A percentile compares a stretch with the other conserved stretches of the same genome.
phyloP scores from a whole-genome alignment of 192 early-diverging fungal species.

The Anaeromyces robustus region DNA sequence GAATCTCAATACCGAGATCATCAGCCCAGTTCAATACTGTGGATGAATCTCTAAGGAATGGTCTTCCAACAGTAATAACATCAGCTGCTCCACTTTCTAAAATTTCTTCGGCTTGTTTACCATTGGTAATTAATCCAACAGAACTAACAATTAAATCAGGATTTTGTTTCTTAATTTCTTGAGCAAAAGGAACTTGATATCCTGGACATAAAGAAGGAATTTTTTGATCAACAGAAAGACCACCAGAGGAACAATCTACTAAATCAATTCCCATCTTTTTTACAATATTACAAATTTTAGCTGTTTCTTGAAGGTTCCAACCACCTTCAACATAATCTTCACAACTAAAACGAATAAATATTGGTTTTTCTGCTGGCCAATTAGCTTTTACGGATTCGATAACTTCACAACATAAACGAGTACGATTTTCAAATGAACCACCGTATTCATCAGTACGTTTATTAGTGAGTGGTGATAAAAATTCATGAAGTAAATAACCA shows the following conservation, averaged over 20 bases:
- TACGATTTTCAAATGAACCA: constrained; percentile 77
- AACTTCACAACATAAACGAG: constrained; percentile 59
- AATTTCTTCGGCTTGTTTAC: constrained; percentile 53
- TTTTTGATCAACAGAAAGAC: constrained; percentile 29
- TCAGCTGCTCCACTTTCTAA: constrained; percentile 50
- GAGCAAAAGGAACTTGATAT: neutral
- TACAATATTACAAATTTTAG: constrained; percentile 38
- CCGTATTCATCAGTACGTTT: constrained; percentile 81
- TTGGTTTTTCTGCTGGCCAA: constrained; percentile 65
- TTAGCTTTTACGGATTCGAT: constrained; percentile 22
- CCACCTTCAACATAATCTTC: constrained; percentile 52
- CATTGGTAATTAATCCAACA: constrained; percentile 55
- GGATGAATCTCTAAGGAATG: constrained; percentile 49
- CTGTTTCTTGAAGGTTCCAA: constrained; percentile 51
- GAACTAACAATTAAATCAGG: constrained; percentile 38
- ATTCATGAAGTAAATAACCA: constrained; percentile 72
- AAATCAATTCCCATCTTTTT: constrained; percentile 61
- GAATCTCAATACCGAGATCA: constrained; percentile 45
- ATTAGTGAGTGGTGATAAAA: constrained; percentile 68
- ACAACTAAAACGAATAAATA: constrained; percentile 71
- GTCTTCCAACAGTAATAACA: constrained; percentile 52
- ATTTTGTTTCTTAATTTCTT: neutral
- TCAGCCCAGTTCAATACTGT: constrained; percentile 49
- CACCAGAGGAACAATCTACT: constrained; percentile 67
- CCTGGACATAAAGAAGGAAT: neutral